A percentile compares a stretch with the other conserved stretches of the same genome.
Evolutionary conservation across 164 flowering plant species (phyloP).

Genomic region (Houttuynia cordata): DNA sequence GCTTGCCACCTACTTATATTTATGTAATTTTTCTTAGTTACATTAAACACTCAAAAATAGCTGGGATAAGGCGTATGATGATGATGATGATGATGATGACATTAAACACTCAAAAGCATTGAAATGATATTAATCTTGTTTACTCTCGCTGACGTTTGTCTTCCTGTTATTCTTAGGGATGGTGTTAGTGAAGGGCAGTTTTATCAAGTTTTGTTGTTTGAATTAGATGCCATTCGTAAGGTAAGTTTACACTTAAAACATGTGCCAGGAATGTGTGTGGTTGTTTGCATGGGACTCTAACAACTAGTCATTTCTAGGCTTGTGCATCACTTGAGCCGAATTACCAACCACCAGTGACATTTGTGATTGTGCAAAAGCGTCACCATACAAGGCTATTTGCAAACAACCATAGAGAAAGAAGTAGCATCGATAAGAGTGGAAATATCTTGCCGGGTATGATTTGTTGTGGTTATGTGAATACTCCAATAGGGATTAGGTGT

Average conservation of each 20-base stretch:
- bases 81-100: too few relatives aligned
- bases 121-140: not conserved
- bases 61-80: too few relatives aligned
- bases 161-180: conserved; percentile 20
- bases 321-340: conserved; percentile 16
- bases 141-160: not conserved
- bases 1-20: not conserved
- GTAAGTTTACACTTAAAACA: conserved; percentile 8
- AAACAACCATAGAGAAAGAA: conserved; percentile 13
- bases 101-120: not conserved
- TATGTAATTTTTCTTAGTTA: not conserved
- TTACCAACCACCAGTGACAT: conserved; percentile 19
- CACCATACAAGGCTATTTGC: conserved; percentile 17
- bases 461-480: not conserved
- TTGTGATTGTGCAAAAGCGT: conserved; percentile 16
- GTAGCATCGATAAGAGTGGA: conserved; percentile 18
- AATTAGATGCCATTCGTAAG: conserved; percentile 46
- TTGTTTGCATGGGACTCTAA: conserved; percentile 2
- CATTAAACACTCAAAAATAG: too few relatives aligned
- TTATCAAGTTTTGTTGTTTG: conserved; percentile 38
- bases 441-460: conserved; percentile 15
- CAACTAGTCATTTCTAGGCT: conserved; percentile 6
- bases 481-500: not conserved
- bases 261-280: not conserved
- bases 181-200: conserved; percentile 53